Conservation (phyloP, 495 filamentous ascomycete species). For the Aspergillus saccharolyticus region DNA sequence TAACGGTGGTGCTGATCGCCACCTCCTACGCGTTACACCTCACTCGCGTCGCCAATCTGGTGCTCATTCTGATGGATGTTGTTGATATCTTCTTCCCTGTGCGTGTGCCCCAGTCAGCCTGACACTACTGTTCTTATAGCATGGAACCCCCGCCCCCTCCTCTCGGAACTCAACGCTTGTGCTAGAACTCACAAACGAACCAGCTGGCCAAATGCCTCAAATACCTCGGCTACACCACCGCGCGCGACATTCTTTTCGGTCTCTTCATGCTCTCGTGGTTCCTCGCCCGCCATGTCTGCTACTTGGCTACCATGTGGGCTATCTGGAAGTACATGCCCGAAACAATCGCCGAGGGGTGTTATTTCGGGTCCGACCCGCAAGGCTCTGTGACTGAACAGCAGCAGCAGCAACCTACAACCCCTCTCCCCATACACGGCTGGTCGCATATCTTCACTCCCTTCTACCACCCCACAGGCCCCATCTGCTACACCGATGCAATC, state of each 20-base stretch:
- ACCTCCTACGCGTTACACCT: constrained; percentile 70
- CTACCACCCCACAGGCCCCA: constrained; percentile 50
- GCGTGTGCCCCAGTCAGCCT: too few species aligned
- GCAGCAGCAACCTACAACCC: too few species aligned
- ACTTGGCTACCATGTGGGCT: constrained; percentile 60
- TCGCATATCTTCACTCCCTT: constrained; percentile 59
- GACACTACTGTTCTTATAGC: too few species aligned
- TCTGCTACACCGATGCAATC: constrained; percentile 62
- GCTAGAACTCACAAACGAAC: too few species aligned
- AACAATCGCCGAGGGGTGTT: constrained; percentile 59
- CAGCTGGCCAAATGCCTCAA: constrained; percentile 70
- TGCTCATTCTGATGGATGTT: constrained; percentile 77
- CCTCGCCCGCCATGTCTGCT: constrained; percentile 65
- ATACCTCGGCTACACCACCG: constrained; percentile 63
- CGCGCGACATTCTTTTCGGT: constrained; percentile 71
- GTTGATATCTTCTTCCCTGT: constrained; percentile 75
- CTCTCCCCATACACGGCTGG: constrained; percentile 42
- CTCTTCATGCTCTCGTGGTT: constrained; percentile 77
- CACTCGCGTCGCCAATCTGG: constrained; percentile 69
- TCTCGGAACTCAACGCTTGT: too few species aligned
- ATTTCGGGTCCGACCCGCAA: constrained; percentile 46
- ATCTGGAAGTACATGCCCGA: constrained; percentile 55
- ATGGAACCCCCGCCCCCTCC: too few species aligned
- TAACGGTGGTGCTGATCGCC: constrained; percentile 68
- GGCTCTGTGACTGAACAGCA: too few species aligned